Base-by-base conservation (phyloP, 305 asterid genomes). In the Fraxinus platypoda region DNA sequence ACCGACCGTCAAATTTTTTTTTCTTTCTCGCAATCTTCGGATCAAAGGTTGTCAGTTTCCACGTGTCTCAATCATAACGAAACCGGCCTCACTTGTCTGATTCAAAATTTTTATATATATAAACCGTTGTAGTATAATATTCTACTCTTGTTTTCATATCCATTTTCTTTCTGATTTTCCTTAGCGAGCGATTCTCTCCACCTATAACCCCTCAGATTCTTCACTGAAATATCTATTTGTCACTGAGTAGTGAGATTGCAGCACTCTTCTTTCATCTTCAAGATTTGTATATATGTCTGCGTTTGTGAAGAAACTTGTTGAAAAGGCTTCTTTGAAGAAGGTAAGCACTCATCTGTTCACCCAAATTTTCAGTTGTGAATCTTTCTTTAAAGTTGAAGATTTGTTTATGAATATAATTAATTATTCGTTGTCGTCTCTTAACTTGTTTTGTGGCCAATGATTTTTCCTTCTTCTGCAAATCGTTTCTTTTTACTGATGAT, bases 311-410 rank as follows among this genome's bases (percentile, higher is more conserved):
- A 93, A 90, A 83, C 93, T 93, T 12, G 95, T 93, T 26, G 97
- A 93, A 68, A 93, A 90, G 93, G 97, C 97, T 88, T 92, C 96
- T 66, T 77, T 92, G 49, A 94, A 92, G 93, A 95, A 95, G 95
- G 97, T 91, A 82, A 82, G 82, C 54, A 62, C 23, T 64, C 76
- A 35, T 33, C 77, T 59, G 9, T 37, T 71, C 30, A 28, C 43
- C 31, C 79, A 26, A 1, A 76, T 23, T 79, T 21, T 81, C 8
- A 5, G 1, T n/a, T 57, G 70, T 59, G 70, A 59, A 59, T 8
- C 68, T 49, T 76, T 11, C 8, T 80, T 41, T 35, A 19, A 8
- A n/a, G 28, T 59, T 59, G 70, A 21, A 59, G 30, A 59, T 59
- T 2, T 19, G 8, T 57, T 23, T 57, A 7, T 57, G 8, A 57